Evolutionary conservation across 176 grass and related monocot genomes (phyloP).

Genomic region (Dendrocalamus sinicus): DNA sequence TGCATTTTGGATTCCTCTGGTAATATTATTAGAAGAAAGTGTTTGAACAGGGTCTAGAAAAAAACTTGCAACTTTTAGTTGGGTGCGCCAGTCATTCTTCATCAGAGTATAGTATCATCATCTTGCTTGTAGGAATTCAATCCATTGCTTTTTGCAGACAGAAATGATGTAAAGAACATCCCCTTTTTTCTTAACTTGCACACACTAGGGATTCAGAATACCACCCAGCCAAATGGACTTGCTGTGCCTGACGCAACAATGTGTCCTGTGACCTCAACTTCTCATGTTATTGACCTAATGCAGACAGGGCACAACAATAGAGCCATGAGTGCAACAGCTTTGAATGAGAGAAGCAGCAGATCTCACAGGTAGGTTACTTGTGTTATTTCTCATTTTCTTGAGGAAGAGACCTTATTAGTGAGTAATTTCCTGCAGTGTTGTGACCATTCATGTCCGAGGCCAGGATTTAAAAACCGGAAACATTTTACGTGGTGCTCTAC

Average conservation of each 20-base stretch:
- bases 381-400: slow-evolving; percentile 19
- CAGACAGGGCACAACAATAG: slow-evolving; percentile 72
- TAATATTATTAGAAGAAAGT: slow-evolving; percentile 22
- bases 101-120: slow-evolving; percentile 1
- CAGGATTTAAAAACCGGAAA: slow-evolving; percentile 63
- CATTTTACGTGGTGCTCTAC: slow-evolving; percentile 65
- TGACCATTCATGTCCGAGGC: slow-evolving; percentile 75
- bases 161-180: slow-evolving; percentile 24
- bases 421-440: slow-evolving; percentile 61
- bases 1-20: slow-evolving; percentile 11
- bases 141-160: slow-evolving; percentile 18
- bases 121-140: slow-evolving; percentile 31
- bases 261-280: slow-evolving; percentile 74
- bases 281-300: slow-evolving; percentile 85
- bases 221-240: slow-evolving; percentile 73
- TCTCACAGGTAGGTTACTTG: slow-evolving; percentile 71
- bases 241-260: slow-evolving; percentile 85
- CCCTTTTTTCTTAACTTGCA: slow-evolving; percentile 68
- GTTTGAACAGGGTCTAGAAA: not conserved
- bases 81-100: not conserved
- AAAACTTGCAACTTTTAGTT: not conserved
- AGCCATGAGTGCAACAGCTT: slow-evolving; percentile 79
- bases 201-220: slow-evolving; percentile 80
- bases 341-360: slow-evolving; percentile 93
- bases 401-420: slow-evolving; percentile 9